phyloP scores from a whole-genome alignment of 1,284 basidiomycete genomes.

The Inonotus hispidus region DNA sequence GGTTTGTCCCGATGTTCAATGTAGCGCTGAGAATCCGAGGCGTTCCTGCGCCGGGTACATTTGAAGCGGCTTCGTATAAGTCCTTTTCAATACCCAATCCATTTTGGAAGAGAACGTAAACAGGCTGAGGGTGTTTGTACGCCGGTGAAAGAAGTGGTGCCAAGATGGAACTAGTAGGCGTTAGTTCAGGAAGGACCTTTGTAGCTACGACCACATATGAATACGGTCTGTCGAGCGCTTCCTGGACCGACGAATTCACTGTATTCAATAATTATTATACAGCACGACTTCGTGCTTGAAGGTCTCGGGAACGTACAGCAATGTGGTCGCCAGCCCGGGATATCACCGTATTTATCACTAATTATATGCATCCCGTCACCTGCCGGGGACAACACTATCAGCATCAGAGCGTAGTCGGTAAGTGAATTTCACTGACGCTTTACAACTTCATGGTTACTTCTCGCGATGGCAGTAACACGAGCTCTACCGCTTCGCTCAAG shows the following conservation, averaged over 20 bases:
- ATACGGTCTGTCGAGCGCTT: conserved; percentile 58
- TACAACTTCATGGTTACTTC: conserved; percentile 64
- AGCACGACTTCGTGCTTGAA: neutral
- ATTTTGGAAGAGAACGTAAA: conserved; percentile 72
- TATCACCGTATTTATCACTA: conserved; percentile 55
- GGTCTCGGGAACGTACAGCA: conserved; percentile 38
- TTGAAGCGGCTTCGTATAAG: conserved; percentile 49
- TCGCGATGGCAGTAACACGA: conserved; percentile 68
- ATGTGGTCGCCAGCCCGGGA: conserved; percentile 57
- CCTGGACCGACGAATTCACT: conserved; percentile 55
- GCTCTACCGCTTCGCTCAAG: conserved; percentile 57
- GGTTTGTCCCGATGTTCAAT: conserved; percentile 49
- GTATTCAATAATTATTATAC: conserved; percentile 11
- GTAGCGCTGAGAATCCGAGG: conserved; percentile 52
- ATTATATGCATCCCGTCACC: conserved; percentile 50
- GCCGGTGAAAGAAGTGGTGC: conserved; percentile 48
- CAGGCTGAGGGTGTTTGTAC: conserved; percentile 49
- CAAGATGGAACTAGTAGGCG: conserved; percentile 52
- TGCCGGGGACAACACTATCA: conserved; percentile 19
- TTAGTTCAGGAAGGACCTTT: conserved; percentile 69
- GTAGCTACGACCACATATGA: conserved; percentile 65
- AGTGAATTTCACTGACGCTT: conserved; percentile 33
- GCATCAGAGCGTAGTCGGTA: neutral
- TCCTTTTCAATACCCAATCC: conserved; percentile 72
- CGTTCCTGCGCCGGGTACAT: conserved; percentile 32